Percentiles rank a stretch among this genome's conserved stretches.
Evolutionary conservation across 2,329 filamentous ascomycete genomes (phyloP).

Genomic region (Tolypocladium ophioglossoides): DNA sequence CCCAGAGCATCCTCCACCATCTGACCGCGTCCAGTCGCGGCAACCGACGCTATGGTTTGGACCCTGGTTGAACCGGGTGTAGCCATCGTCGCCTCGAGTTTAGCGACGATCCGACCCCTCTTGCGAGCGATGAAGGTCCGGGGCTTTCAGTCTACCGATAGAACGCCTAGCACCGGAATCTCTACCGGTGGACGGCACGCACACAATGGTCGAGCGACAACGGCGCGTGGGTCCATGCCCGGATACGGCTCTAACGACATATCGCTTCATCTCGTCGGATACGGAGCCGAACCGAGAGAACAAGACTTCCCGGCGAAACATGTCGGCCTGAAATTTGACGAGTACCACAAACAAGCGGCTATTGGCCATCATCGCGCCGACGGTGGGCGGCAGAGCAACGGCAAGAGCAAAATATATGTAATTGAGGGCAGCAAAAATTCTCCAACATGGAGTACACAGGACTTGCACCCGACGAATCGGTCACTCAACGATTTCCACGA

Average conservation of each 20-base stretch:
- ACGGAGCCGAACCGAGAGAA: constrained; percentile 5
- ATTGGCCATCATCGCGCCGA: background rate
- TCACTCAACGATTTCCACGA: constrained; percentile 19
- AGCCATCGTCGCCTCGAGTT: constrained; percentile 41
- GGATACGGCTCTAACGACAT: constrained; percentile 25
- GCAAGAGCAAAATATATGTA: constrained; percentile 24
- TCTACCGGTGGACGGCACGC: constrained; percentile 15
- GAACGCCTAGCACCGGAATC: constrained; percentile 19
- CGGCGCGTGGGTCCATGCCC: constrained; percentile 13
- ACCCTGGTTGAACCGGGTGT: constrained; percentile 46
- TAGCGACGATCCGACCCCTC: constrained; percentile 44
- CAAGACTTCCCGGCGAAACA: constrained; percentile 2
- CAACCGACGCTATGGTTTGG: constrained; percentile 44
- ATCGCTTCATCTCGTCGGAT: constrained; percentile 18
- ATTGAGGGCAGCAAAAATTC: constrained; percentile 19
- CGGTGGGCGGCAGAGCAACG: constrained; percentile 9
- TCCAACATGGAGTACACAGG: constrained; percentile 12
- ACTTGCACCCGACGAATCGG: constrained; percentile 8
- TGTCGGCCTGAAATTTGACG: constrained; percentile 10
- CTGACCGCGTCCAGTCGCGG: constrained; percentile 25
- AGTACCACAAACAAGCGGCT: constrained; percentile 3
- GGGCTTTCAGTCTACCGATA: constrained; percentile 33
- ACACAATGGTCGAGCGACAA: constrained; percentile 14
- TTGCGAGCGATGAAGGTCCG: constrained; percentile 35
- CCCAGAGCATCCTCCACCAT: background rate